Percentiles rank a stretch among this genome's conserved stretches.
These are phyloP conservation scores for Mycotypha africana DNA, from an alignment of 371 early-diverging fungal species.

Conservation along the genomic window DNA sequence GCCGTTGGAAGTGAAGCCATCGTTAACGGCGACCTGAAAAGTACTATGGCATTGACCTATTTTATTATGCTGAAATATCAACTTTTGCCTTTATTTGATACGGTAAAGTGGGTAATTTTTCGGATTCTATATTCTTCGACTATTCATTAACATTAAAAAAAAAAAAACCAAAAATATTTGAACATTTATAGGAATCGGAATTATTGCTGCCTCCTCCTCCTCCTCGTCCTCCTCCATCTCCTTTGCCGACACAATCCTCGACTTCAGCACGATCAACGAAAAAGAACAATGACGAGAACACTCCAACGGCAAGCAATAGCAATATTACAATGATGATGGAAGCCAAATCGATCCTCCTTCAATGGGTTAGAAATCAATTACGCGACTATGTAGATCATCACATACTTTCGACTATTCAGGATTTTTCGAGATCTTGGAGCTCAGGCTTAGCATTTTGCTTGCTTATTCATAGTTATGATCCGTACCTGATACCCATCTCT, in stretches of 20 bases:
- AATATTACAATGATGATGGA: no score
- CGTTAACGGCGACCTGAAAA: constrained; percentile 79
- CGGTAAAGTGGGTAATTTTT: no score
- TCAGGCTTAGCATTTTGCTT: constrained; percentile 68
- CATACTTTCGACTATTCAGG: constrained; percentile 48
- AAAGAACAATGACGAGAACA: no score
- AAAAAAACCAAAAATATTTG: neutral
- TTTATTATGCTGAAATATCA: constrained; percentile 72
- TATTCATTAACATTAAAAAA: neutral
- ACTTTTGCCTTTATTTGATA: no score
- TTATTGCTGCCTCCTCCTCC: no score
- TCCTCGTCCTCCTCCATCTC: constrained; percentile 15
- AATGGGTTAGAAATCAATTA: constrained; percentile 65
- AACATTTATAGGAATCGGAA: neutral
- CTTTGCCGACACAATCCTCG: constrained; percentile 13
- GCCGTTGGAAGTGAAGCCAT: constrained; percentile 79
- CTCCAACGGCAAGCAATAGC: no score
- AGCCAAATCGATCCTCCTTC: constrained; percentile 48
- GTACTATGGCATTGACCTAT: constrained; percentile 77
- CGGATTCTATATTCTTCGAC: no score
- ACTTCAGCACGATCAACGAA: no score
- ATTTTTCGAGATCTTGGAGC: constrained; percentile 69
- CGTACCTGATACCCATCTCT: constrained; percentile 53
- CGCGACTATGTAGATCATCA: constrained; percentile 47
- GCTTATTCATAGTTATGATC: constrained; percentile 65